These are phyloP conservation scores for Sphaerostilbella broomeana DNA, from an alignment of 2,329 filamentous ascomycete species.

Conservation along the genomic window DNA sequence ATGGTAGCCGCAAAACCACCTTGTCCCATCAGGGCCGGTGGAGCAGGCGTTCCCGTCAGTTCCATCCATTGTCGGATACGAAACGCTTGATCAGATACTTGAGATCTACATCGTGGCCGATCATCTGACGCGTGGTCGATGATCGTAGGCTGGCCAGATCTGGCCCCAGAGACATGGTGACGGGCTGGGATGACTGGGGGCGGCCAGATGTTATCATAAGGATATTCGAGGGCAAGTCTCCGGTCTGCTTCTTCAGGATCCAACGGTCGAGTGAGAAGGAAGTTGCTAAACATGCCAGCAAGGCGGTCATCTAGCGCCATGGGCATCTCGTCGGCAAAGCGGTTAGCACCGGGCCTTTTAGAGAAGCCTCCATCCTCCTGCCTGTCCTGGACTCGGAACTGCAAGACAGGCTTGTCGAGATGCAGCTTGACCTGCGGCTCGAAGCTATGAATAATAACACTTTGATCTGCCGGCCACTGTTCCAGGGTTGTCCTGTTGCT, in stretches of 20 bases:
- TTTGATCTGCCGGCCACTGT: slow-evolving; percentile 57
- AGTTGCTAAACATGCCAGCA: slow-evolving; percentile 55
- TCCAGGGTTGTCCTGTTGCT: slow-evolving; percentile 48
- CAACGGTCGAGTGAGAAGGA: slow-evolving; percentile 56
- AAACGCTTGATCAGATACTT: slow-evolving; percentile 66
- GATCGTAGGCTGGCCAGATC: slow-evolving; percentile 20
- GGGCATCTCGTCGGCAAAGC: slow-evolving; percentile 45
- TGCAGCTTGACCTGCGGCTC: slow-evolving; percentile 64
- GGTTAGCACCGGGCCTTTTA: slow-evolving; percentile 24
- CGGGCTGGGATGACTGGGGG: slow-evolving; percentile 61
- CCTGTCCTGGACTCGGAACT: slow-evolving; percentile 36
- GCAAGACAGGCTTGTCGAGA: slow-evolving; percentile 64
- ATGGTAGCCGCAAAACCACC: slow-evolving; percentile 19
- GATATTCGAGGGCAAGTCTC: slow-evolving; percentile 27
- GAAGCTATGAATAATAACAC: slow-evolving; percentile 67
- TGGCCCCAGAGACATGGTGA: slow-evolving; percentile 41
- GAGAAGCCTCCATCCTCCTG: slow-evolving; percentile 18
- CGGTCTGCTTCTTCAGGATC: slow-evolving; percentile 29
- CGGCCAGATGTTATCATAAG: slow-evolving; percentile 64
- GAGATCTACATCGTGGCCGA: slow-evolving; percentile 42
- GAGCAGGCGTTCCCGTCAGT: slow-evolving; percentile 37
- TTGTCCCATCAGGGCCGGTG: slow-evolving; percentile 25
- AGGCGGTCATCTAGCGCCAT: slow-evolving; percentile 43
- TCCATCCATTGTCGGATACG: slow-evolving; percentile 72
- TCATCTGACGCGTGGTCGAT: slow-evolving; percentile 23